Percentiles rank a stretch among this genome's conserved stretches.
These are phyloP conservation scores for Blastobotrys indianensis DNA, from an alignment of 1,139 yeast species.

Conservation along the genomic window DNA sequence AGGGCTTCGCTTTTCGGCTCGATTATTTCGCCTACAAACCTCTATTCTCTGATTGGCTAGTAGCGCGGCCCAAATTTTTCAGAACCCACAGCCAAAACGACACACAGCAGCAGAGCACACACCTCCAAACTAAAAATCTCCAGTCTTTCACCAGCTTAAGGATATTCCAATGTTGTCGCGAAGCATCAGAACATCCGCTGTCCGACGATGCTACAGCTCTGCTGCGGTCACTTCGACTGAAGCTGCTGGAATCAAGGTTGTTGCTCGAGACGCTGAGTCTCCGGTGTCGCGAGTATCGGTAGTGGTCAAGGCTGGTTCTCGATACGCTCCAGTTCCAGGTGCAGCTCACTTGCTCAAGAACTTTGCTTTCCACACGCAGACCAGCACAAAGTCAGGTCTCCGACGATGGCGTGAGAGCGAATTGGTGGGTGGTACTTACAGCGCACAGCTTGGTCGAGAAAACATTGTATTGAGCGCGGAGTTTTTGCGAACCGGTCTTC, in stretches of 20 bases:
- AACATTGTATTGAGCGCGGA: conserved; percentile 70
- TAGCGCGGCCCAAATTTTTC: too few relatives aligned
- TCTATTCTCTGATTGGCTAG: too few relatives aligned
- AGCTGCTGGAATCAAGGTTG: conserved; percentile 38
- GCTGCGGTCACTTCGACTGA: conserved; percentile 31
- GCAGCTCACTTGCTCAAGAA: conserved; percentile 79
- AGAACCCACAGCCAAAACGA: too few relatives aligned
- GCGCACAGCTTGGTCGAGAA: conserved; percentile 74
- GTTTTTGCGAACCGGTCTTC: conserved; percentile 83
- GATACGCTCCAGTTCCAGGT: conserved; percentile 72
- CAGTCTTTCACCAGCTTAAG: too few relatives aligned
- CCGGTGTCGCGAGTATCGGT: conserved; percentile 71
- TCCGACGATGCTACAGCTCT: conserved; percentile 13
- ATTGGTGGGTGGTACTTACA: conserved; percentile 79
- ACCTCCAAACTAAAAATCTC: too few relatives aligned
- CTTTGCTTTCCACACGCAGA: conserved; percentile 69
- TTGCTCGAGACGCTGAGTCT: conserved; percentile 43
- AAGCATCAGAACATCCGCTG: conserved; percentile 8
- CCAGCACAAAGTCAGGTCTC: conserved; percentile 77
- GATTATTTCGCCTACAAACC: too few relatives aligned
- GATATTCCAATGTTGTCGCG: conserved; percentile 10
- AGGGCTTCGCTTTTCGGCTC: too few relatives aligned
- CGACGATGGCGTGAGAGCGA: conserved; percentile 94
- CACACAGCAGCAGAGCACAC: too few relatives aligned
- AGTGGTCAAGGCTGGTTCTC: conserved; percentile 82